A percentile compares a stretch with the other conserved stretches of the same genome.
phyloP scores from a whole-genome alignment of 2,329 filamentous ascomycete species.

The Colletotrichum tofieldiae region DNA sequence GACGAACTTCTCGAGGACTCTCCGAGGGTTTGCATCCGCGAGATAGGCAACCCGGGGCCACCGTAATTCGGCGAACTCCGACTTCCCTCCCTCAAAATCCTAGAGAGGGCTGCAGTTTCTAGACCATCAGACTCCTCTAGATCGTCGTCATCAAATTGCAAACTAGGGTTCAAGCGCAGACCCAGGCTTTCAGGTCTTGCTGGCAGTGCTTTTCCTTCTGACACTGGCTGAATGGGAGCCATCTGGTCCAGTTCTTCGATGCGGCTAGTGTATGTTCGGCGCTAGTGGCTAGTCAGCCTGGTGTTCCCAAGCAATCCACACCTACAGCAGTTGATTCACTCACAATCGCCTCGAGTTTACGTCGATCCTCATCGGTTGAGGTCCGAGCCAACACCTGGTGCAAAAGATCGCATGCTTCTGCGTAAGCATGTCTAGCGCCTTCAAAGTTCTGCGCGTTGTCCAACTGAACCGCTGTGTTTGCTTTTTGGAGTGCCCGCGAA shows the following conservation, averaged over 20 bases:
- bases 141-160: conserved; percentile 50
- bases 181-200: conserved; percentile 74
- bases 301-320: background rate
- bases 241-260: conserved; percentile 89
- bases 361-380: conserved; percentile 86
- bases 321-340: conserved; percentile 57
- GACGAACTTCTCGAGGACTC: conserved; percentile 32
- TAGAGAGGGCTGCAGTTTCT: conserved; percentile 68
- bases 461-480: conserved; percentile 93
- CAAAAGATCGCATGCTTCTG: conserved; percentile 89
- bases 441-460: conserved; percentile 97
- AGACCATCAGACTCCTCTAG: conserved; percentile 62
- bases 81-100: conserved; percentile 52
- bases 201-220: conserved; percentile 83
- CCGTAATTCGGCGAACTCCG: conserved; percentile 7
- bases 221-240: conserved; percentile 62
- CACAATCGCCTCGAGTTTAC: conserved; percentile 94
- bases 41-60: conserved; percentile 42
- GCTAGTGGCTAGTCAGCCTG: conserved; percentile 64
- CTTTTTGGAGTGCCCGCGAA: conserved; percentile 94
- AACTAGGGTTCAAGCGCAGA: conserved; percentile 57
- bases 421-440: conserved; percentile 90
- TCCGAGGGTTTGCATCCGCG: conserved; percentile 28
- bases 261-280: conserved; percentile 89
- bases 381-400: conserved; percentile 91